Base-by-base conservation (phyloP, 257 asterid genomes). In the Prunella vulgaris region DNA sequence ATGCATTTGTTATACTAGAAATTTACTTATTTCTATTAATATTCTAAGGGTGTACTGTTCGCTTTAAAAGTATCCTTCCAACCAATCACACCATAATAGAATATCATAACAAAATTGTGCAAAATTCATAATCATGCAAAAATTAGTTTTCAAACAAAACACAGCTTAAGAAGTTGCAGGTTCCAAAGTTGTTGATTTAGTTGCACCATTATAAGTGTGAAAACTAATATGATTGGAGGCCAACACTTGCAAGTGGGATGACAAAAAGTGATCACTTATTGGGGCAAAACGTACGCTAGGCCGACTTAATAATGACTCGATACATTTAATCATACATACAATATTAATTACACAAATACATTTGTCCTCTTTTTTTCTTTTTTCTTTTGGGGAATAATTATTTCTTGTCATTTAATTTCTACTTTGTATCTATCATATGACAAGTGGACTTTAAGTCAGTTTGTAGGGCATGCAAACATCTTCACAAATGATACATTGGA, bases 171-270 rank as follows among this genome's bases (percentile, higher is more conserved):
- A 5, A 49, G 56, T 15, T 7, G n/a, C n/a, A n/a, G 12, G 56
- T 48, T 7, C 52, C 10, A 48, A 48, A 6, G 56, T 48, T 15
- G 24, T 48, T 46, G 7, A 46, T 14, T 49, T 15, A 15, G 12
- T 49, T 15, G 56, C 5, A 17, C 24, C 1, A 48, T 54, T 54
- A n/a, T 24, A 12, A 54, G 32, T 54, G 60, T 22, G 60, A 12
- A 54, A 54, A 10, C n/a, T 10, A 59, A 59, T 7, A 60, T 74
- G 70, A 69, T 62, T 62, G 79, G 67, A 20, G 21, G 71, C 54
- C 42, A 61, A 75, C 75, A 61, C 62, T 68, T 61, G 62, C 33
- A 52, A 69, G 74, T 74, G 74, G 78, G 78, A 18, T 48, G 70
- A 7, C 38, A 42, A n/a, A n/a, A 66, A 74, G 51, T 58, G 56